Evolutionary conservation across 2,329 filamentous ascomycete species (phyloP).

Genomic region (Cladophialophora yegresii): DNA sequence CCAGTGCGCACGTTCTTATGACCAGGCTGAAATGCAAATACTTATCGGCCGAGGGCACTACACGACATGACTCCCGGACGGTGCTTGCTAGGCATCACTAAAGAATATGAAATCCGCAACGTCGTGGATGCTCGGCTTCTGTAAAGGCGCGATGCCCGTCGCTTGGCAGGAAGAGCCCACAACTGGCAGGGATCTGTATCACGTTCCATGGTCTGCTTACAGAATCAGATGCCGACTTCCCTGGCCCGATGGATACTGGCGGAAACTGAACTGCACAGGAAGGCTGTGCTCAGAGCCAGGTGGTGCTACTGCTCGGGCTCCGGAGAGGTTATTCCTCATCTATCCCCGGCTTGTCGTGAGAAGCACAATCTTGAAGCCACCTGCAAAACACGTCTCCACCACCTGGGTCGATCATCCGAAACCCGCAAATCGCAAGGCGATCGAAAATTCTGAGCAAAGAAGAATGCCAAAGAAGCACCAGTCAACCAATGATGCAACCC

Average conservation of each 20-base stretch:
- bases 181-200: neutral
- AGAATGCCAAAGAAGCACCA: neutral
- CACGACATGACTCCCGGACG: neutral
- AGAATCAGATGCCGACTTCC: neutral
- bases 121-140: conserved; percentile 1
- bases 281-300: conserved; percentile 1
- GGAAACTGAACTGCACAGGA: neutral
- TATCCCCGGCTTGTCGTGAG: neutral
- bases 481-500: conserved; percentile 5
- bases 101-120: neutral
- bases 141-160: conserved; percentile 7
- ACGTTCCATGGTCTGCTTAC: neutral
- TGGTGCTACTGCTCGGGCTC: neutral
- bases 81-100: neutral
- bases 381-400: conserved; percentile 2
- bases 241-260: neutral
- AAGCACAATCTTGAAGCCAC: neutral
- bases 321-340: neutral
- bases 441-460: neutral
- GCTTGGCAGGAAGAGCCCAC: neutral
- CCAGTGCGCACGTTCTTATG: neutral
- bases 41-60: neutral
- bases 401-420: neutral
- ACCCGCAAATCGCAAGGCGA: neutral
- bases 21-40: neutral